Conservation (phyloP, 495 filamentous ascomycete species). For the Haplographium delicatum region DNA sequence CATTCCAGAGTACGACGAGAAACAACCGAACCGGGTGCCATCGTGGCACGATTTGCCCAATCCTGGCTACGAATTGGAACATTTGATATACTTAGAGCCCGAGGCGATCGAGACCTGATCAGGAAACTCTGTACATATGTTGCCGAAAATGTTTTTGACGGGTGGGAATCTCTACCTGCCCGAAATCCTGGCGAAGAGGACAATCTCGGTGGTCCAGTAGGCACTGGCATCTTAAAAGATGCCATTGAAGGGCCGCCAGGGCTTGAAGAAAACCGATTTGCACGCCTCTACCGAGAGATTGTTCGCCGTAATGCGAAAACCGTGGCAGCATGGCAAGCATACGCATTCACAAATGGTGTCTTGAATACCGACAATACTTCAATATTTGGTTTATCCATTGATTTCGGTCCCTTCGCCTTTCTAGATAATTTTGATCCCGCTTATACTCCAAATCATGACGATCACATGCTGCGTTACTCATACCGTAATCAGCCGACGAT, state of each 20-base stretch:
- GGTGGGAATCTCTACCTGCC: slow-evolving; percentile 74
- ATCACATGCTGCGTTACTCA: slow-evolving; percentile 76
- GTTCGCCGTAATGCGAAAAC: slow-evolving; percentile 79
- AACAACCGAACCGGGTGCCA: slow-evolving; percentile 84
- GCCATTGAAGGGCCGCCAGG: slow-evolving; percentile 58
- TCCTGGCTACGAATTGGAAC: slow-evolving; percentile 88
- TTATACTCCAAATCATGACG: slow-evolving; percentile 97
- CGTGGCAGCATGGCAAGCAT: slow-evolving; percentile 92
- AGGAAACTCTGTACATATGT: slow-evolving; percentile 72
- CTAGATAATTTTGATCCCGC: slow-evolving; percentile 90
- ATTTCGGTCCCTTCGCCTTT: slow-evolving; percentile 87
- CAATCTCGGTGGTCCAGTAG: slow-evolving; percentile 32
- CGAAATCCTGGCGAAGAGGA: slow-evolving; percentile 42
- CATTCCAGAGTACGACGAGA: slow-evolving; percentile 70
- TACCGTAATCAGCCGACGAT: slow-evolving; percentile 94
- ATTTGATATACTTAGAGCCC: slow-evolving; percentile 80
- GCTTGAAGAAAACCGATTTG: slow-evolving; percentile 76
- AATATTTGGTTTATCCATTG: slow-evolving; percentile 79
- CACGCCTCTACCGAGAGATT: slow-evolving; percentile 82
- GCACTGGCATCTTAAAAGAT: slow-evolving; percentile 47
- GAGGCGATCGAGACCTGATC: slow-evolving; percentile 72
- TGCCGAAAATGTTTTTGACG: slow-evolving; percentile 78
- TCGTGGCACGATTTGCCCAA: slow-evolving; percentile 87
- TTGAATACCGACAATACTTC: slow-evolving; percentile 96
- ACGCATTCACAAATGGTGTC: slow-evolving; percentile 97